Conservation (phyloP, 768 basidiomycete genomes). For the Baorangia bicolor region DNA sequence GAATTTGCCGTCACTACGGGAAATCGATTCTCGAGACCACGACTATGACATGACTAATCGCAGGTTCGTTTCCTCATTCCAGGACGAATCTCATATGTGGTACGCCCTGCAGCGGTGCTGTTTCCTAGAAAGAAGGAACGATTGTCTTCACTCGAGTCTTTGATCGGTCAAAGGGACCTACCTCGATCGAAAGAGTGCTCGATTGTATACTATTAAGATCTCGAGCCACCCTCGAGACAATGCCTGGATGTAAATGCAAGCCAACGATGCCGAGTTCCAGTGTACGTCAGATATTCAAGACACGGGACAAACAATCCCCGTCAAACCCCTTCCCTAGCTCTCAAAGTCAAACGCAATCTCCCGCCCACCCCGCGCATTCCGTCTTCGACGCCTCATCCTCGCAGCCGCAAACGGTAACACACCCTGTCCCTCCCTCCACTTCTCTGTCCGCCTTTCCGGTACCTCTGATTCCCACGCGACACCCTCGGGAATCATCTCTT, state of each 20-base stretch:
- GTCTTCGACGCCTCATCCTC: constrained; percentile 24
- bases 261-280: too few relatives aligned
- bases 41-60: too few relatives aligned
- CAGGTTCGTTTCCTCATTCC: too few relatives aligned
- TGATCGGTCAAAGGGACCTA: too few relatives aligned
- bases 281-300: neutral
- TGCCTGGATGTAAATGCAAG: neutral
- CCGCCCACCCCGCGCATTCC: constrained; percentile 19
- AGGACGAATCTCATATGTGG: too few relatives aligned
- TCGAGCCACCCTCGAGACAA: neutral
- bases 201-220: neutral
- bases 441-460: neutral
- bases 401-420: constrained; percentile 23
- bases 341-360: constrained; percentile 16
- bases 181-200: too few relatives aligned
- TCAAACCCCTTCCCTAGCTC: neutral
- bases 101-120: too few relatives aligned
- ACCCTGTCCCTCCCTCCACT: neutral
- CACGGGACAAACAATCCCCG: neutral
- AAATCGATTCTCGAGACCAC: too few relatives aligned
- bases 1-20: too few relatives aligned
- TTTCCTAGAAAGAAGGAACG: too few relatives aligned
- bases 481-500: constrained; percentile 21
- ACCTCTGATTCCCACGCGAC: neutral
- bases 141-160: too few relatives aligned